These are phyloP conservation scores for Apiotrichum siamense DNA, from an alignment of 1,284 basidiomycete species.

Conservation along the genomic window DNA sequence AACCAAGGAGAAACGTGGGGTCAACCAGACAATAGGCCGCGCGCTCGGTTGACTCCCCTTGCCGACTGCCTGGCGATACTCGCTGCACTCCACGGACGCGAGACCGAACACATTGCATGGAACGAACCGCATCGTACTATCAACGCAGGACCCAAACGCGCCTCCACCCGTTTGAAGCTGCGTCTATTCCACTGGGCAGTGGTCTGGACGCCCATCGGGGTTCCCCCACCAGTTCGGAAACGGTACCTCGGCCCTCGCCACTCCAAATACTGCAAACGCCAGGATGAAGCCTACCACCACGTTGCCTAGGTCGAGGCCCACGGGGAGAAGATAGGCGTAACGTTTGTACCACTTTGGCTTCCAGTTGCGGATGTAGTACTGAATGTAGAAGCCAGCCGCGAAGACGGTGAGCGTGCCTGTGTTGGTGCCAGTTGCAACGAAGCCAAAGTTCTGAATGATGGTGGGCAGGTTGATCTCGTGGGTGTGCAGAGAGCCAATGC, in stretches of 20 bases:
- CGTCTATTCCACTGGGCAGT: too few species aligned
- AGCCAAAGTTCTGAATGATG: too few species aligned
- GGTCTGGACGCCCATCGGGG: slow-evolving; percentile 15
- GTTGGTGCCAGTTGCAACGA: too few species aligned
- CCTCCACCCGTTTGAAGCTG: too few species aligned
- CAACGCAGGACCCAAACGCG: too few species aligned
- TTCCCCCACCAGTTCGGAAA: slow-evolving; percentile 32
- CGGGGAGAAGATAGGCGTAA: slow-evolving; percentile 22
- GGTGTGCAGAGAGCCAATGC: slow-evolving; percentile 9
- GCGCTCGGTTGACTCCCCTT: too few species aligned
- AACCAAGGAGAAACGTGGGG: too few species aligned
- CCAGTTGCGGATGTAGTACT: slow-evolving; percentile 22
- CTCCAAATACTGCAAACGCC: slow-evolving; percentile 35
- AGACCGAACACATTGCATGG: too few species aligned
- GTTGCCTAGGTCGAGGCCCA: slow-evolving; percentile 46
- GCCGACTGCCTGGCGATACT: too few species aligned
- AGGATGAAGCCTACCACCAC: slow-evolving; percentile 48
- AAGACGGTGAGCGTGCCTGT: slow-evolving; percentile 14
- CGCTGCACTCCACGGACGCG: too few species aligned
- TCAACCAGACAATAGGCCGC: too few species aligned
- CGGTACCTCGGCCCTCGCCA: slow-evolving; percentile 10
- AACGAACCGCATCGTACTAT: too few species aligned
- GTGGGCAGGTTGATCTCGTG: slow-evolving; percentile 17
- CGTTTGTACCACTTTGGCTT: slow-evolving; percentile 18
- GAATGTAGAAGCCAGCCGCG: slow-evolving; percentile 23